Conservation (phyloP, 306 rosid genomes). For the Gillenia trifoliata region DNA sequence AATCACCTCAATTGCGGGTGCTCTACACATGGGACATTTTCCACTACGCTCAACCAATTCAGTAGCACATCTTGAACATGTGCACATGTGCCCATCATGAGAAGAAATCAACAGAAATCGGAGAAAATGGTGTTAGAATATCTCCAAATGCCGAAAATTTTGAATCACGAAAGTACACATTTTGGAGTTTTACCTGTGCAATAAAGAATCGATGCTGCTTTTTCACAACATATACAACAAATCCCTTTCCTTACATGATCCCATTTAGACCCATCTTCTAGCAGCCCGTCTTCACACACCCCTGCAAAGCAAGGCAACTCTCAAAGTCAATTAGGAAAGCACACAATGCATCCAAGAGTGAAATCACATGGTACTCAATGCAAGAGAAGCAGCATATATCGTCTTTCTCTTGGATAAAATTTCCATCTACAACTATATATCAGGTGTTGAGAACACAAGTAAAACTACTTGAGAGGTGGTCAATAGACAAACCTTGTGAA, state of each 20-base stretch:
- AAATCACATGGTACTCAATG: not conserved
- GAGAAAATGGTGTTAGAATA: not conserved
- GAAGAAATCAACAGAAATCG: constrained; percentile 1
- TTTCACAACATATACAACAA: constrained; percentile 81
- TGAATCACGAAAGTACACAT: not conserved
- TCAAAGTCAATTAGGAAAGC: not conserved
- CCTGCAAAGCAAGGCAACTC: constrained; percentile 36
- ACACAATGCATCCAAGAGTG: not conserved
- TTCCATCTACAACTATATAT: too few species aligned
- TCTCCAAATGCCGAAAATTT: not conserved
- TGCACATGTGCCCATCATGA: constrained; percentile 96
- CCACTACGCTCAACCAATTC: constrained; percentile 56
- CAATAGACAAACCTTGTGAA: constrained; percentile 51
- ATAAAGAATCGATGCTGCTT: constrained; percentile 73
- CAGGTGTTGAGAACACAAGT: not conserved
- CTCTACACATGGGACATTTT: constrained; percentile 96
- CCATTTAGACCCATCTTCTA: constrained; percentile 67
- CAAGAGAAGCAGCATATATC: not conserved
- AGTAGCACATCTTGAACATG: constrained; percentile 81
- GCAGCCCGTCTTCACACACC: constrained; percentile 32
- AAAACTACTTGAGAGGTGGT: not conserved
- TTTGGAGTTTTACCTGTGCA: constrained; percentile 63
- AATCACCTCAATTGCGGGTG: constrained; percentile 85
- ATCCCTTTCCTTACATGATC: constrained; percentile 88
- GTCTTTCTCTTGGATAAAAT: too few species aligned